A percentile compares a stretch with the other conserved stretches of the same genome.
Conservation (phyloP, 225 moss, liverwort and hornwort genomes). For the Pseudisothecium myosuroides region DNA sequence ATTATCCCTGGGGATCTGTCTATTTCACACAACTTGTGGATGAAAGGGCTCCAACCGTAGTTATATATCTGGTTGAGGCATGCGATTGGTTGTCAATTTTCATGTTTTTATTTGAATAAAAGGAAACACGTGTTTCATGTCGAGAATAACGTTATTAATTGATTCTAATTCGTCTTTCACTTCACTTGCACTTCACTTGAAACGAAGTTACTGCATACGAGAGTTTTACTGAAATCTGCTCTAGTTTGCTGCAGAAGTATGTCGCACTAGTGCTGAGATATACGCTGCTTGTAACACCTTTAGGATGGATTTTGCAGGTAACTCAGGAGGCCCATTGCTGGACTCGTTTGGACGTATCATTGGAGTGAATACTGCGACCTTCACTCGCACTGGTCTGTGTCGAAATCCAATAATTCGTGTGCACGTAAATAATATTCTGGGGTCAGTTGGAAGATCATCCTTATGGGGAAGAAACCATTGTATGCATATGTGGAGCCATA, state of each 20-base stretch:
- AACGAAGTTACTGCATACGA: neutral
- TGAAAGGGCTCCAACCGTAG: neutral
- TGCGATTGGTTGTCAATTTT: neutral
- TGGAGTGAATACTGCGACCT: conserved; percentile 60
- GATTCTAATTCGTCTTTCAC: neutral
- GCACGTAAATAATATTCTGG: neutral
- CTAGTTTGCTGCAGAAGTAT: neutral
- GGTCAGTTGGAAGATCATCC: neutral
- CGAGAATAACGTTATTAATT: neutral
- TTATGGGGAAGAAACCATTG: neutral
- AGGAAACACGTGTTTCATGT: neutral
- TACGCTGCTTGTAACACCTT: neutral
- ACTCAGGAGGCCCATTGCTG: conserved; percentile 55
- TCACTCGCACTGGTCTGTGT: conserved; percentile 37
- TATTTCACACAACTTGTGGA: neutral
- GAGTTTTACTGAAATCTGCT: neutral
- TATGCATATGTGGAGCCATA: neutral
- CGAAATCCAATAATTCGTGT: neutral
- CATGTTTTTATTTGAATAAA: neutral
- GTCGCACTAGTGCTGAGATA: neutral
- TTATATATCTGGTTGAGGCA: neutral
- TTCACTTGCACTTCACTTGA: neutral
- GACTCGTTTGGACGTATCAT: conserved; percentile 56
- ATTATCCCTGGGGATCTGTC: neutral
- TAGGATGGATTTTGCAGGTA: conserved; percentile 22